Base-by-base conservation (phyloP, 2,329 filamentous ascomycete species). In the Botrytis fragariae region DNA sequence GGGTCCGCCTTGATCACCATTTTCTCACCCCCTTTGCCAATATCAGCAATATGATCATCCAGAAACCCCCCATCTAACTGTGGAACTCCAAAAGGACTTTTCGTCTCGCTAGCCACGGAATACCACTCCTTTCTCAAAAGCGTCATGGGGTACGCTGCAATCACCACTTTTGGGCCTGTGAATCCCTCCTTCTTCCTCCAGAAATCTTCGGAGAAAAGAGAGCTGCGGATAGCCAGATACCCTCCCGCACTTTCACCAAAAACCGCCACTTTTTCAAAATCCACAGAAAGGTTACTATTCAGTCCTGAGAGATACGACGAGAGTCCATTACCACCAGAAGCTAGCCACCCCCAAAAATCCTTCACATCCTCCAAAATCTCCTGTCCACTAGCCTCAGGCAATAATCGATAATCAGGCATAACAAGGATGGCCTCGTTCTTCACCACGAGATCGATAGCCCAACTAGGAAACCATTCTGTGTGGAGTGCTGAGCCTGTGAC, bases 321-420 rank as follows among this genome's bases (percentile, higher is more conserved):
- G 6, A 57, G 51, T 18, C 51, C 51, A n/a, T 57, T 29, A 8
- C 16, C 25, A 6, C 25, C 48, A 57, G 51, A 57, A 6, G 29
- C 71, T 64, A 86, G 75, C 86, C 86, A 88, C 6, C 73, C 74
- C 84, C 84, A 88, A 76, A 86, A 85, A 74, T 85, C 83, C 16
- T 79, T 71, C 0, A 87, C 73, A 76, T 88, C 86, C 6, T 82
- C 76, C 37, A 86, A 80, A 72, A 87, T 84, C 25, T 87, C 84
- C 4, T 79, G 68, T 48, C 84, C 84, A 32, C 73, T 84, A 67
- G 83, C 80, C 74, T 87, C 85, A 35, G 86, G 86, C n/a, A 86
- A 73, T 4, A 88, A 83, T 16, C 86, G 85, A 79, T 88, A 86
- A 78, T 86, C 84, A 0, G 86, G 84, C 4, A 82, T 80, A 10